Evolutionary conservation across 192 early-diverging fungal genomes (phyloP), one percentile per base, ranked within the genome.

Genomic region (Piromyces finnis): DNA sequence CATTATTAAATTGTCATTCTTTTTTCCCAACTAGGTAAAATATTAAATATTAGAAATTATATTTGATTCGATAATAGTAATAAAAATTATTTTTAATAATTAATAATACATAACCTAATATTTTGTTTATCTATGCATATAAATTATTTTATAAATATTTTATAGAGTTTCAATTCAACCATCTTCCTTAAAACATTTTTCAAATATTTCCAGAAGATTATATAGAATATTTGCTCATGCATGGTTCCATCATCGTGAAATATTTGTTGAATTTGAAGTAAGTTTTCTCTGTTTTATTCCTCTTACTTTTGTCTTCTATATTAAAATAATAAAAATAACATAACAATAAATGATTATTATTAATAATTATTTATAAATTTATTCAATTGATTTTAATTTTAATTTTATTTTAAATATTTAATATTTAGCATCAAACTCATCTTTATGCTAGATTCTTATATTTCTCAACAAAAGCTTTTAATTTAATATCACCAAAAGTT

Each of bases 151-250:
- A 51, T 51, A 51, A 5, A 51, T 51, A 22, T 78, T 30, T 68
- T 32, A 15, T 80, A 92, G 90, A 27, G 87, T 89, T 29, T 83
- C 85, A 30, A 86, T 92, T 17, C 92, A 92, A 3, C 89, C 87
- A 29, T 81, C 91, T 7, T 93, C 94, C 78, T 77, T 93, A n/a
- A 96, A 96, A 84, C 93, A 96, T 68, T 95, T 95, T 81, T 90
- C 93, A 81, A 90, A 90, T 68, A 95, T 97, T 81, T 94, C 94
- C 3, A 85, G 97, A n/a, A 83, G 97, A 32, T 88, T 99, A 26
- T 97, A 99, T 82, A 89, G 97, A n/a, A 92, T 99, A 29, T 99
- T 99, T 87, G 95, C 96, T 3, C 97, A 99, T 84, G 88, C 94
- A 9, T 99, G 94, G 84, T 96, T 91, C 82, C 94, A 96, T 84